Percentiles rank a stretch among this genome's conserved stretches.
These are phyloP conservation scores for Ophiostoma triangulosporum DNA, from an alignment of 2,329 filamentous ascomycete genomes.

Conservation along the genomic window DNA sequence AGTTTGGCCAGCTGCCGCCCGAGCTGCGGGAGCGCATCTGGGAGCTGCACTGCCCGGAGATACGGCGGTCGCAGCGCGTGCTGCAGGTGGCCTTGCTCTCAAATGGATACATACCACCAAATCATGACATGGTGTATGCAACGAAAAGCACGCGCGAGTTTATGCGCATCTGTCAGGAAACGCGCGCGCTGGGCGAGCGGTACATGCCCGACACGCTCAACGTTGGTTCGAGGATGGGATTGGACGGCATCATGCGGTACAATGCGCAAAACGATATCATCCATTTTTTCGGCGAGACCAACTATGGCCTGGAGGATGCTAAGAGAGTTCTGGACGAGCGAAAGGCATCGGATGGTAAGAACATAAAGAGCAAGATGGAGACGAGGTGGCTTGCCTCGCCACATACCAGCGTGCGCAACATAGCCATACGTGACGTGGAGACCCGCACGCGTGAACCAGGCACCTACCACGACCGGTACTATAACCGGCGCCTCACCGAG, in stretches of 20 bases:
- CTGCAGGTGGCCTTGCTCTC: background rate
- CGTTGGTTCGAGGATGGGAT: background rate
- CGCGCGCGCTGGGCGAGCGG: slow-evolving; percentile 8
- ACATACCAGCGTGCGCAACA: slow-evolving; percentile 4
- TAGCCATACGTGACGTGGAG: slow-evolving; percentile 5
- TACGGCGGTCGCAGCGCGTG: slow-evolving; percentile 3
- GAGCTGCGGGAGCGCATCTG: slow-evolving; percentile 14
- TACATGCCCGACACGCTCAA: slow-evolving; percentile 12
- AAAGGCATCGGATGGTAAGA: no score
- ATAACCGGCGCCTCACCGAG: background rate
- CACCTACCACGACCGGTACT: background rate
- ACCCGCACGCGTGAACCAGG: slow-evolving; percentile 4
- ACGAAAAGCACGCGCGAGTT: slow-evolving; percentile 4
- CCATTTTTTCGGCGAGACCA: slow-evolving; percentile 3
- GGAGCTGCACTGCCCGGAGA: slow-evolving; percentile 9
- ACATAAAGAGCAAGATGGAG: background rate
- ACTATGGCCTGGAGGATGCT: background rate
- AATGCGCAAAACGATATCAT: slow-evolving; percentile 11
- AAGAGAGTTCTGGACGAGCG: no score
- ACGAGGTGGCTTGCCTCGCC: background rate
- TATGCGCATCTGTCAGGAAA: slow-evolving; percentile 11
- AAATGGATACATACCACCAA: background rate
- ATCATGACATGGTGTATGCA: background rate
- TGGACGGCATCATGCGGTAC: slow-evolving; percentile 8
- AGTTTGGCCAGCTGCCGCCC: slow-evolving; percentile 9